These are phyloP conservation scores for Primulina tabacum DNA, from an alignment of 257 asterid genomes.

Conservation along the genomic window DNA sequence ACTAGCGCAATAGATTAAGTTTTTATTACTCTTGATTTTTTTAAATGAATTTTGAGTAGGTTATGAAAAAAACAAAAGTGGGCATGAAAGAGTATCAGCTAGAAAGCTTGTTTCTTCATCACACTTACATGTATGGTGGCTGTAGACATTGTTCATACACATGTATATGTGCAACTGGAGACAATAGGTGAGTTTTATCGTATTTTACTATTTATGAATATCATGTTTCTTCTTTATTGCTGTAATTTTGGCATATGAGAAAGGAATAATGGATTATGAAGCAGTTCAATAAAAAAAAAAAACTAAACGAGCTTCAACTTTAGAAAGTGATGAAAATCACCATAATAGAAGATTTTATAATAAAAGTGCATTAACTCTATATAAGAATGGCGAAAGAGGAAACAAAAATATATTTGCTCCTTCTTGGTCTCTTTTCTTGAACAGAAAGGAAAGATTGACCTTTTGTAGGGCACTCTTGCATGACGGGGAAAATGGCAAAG, in stretches of 20 bases:
- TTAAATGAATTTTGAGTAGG: conserved; percentile 46
- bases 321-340: not conserved
- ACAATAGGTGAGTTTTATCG: conserved; percentile 51
- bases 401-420: too few species aligned
- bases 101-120: conserved; percentile 96
- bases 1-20: conserved; percentile 22
- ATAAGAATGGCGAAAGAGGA: too few species aligned
- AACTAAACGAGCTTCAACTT: too few species aligned
- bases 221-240: conserved; percentile 4
- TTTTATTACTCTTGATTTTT: conserved; percentile 22
- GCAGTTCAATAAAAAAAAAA: too few species aligned
- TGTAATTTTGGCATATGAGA: conserved; percentile 5
- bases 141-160: conserved; percentile 99
- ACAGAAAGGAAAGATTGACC: not conserved
- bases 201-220: conserved; percentile 6
- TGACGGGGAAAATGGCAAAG: not conserved
- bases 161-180: conserved; percentile 94
- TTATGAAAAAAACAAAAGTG: conserved; percentile 69
- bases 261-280: not conserved
- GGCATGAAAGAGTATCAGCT: conserved; percentile 95
- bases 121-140: conserved; percentile 97
- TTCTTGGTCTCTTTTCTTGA: too few species aligned
- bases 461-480: not conserved
- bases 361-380: too few species aligned
- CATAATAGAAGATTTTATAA: not conserved